Evolutionary conservation across 768 basidiomycete species (phyloP).

Genomic region (Punctularia strigosozonata): DNA sequence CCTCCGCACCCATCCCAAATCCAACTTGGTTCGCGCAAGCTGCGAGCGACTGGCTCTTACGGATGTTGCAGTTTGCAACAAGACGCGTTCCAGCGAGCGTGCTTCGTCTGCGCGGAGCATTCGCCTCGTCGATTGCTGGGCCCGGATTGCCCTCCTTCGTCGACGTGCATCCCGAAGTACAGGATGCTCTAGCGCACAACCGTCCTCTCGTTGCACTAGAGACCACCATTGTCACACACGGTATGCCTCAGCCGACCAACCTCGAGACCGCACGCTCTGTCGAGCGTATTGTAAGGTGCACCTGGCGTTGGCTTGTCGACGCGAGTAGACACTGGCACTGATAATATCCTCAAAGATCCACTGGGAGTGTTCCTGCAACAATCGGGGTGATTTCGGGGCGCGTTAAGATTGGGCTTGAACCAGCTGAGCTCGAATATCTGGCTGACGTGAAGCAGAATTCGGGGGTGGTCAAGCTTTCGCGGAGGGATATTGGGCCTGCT

Average conservation of each 20-base stretch:
- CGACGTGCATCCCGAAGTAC: slow-evolving; percentile 75
- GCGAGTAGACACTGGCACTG: too few species aligned
- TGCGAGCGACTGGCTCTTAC: too few species aligned
- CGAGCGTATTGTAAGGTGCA: slow-evolving; percentile 64
- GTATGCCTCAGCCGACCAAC: slow-evolving; percentile 76
- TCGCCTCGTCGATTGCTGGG: not conserved
- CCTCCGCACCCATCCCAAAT: too few species aligned
- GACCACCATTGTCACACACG: slow-evolving; percentile 87
- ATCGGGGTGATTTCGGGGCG: slow-evolving; percentile 77
- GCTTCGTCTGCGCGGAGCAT: not conserved
- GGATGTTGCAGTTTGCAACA: too few species aligned
- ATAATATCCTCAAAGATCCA: too few species aligned
- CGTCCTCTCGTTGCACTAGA: slow-evolving; percentile 84
- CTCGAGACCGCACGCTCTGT: slow-evolving; percentile 58
- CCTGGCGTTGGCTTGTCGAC: too few species aligned
- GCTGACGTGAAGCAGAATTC: slow-evolving; percentile 37
- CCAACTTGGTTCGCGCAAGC: too few species aligned
- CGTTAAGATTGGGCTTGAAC: slow-evolving; percentile 74
- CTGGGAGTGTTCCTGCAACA: slow-evolving; percentile 81
- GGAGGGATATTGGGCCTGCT: slow-evolving; percentile 72
- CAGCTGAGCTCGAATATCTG: slow-evolving; percentile 53
- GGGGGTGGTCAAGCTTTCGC: slow-evolving; percentile 50
- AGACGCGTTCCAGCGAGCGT: too few species aligned
- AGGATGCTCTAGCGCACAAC: slow-evolving; percentile 56
- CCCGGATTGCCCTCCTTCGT: slow-evolving; percentile 15